Base-by-base conservation (phyloP, 345 rosid species). In the Orychophragmus violaceus region DNA sequence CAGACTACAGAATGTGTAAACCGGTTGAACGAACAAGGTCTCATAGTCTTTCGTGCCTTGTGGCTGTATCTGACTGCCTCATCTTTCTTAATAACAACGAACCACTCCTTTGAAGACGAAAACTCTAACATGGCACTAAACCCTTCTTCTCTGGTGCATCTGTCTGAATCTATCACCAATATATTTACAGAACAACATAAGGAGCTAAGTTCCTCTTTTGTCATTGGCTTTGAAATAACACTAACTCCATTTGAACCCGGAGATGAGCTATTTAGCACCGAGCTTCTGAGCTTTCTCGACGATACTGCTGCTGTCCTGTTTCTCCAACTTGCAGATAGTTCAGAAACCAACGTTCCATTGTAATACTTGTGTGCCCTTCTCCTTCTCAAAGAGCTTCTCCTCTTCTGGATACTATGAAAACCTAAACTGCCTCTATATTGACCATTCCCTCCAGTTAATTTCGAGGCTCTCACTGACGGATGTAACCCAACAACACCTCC, bases 111-210 rank as follows among this genome's bases (percentile, higher is more conserved):
- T 13, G 95, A 83, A 51, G 75, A 72, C 6, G 80, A 79, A 22
- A 68, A 16, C 67, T 91, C 98, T 71, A 91, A 66, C 59, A 59
- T 59, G 48, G 85, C 71, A 44, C 61, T 77, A 27, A 79, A 86
- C 49, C 88, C 90, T 80, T 79, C 85, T 71, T 84, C 87, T 82
- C 95, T 82, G 69, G 72, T 78, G 71, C 98, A 86, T 69, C 83
- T 87, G 60, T 89, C 98, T 9, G 84, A 29, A 59, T 78, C 80
- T 11, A 75, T 66, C 52, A 82, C 67, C 74, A 95, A 79, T 36
- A 91, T 11, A 76, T 83, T 86, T 1, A 81, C 90, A 72, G 78
- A 77, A 80, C 99, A 95, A 70, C 71, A 58, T 11, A 71, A 57
- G 11, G 76, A 55, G 59, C 79, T 85, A 37, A 65, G 42, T 44